Evolutionary conservation across 192 early-diverging fungal genomes (phyloP).

Genomic region (Backusella australiensis): DNA sequence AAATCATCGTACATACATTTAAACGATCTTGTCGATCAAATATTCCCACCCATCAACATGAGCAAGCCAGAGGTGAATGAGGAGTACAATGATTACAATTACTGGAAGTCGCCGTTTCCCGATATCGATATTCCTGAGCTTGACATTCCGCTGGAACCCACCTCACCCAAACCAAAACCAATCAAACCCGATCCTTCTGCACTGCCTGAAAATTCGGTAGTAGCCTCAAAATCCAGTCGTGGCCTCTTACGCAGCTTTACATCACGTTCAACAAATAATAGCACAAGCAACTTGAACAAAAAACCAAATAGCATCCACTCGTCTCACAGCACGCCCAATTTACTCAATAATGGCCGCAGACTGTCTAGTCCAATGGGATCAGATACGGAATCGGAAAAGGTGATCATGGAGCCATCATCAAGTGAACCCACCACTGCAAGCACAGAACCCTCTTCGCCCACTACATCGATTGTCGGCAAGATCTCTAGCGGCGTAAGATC

Average conservation of each 20-base stretch:
- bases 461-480: slow-evolving; percentile 13
- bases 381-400: neutral
- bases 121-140: slow-evolving; percentile 49
- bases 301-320: neutral
- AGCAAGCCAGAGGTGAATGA: slow-evolving; percentile 47
- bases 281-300: neutral
- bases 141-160: slow-evolving; percentile 18
- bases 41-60: slow-evolving; percentile 79
- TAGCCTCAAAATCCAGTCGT: slow-evolving; percentile 7
- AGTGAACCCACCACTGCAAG: neutral
- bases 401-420: neutral
- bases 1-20: slow-evolving; percentile 87
- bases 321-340: neutral
- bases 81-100: slow-evolving; percentile 85
- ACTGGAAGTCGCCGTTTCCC: slow-evolving; percentile 65
- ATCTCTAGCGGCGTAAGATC: slow-evolving; percentile 17
- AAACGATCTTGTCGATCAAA: slow-evolving; percentile 92
- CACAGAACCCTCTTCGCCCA: neutral
- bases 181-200: slow-evolving; percentile 26
- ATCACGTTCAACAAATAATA: slow-evolving; percentile 10
- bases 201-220: slow-evolving; percentile 13
- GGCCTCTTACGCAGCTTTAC: slow-evolving; percentile 30
- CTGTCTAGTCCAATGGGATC: neutral
- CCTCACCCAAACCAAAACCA: slow-evolving; percentile 29
- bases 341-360: neutral